Evolutionary conservation across 805 yeast genomes (phyloP), one percentile per base, ranked within the genome.

Genomic region (Candida sphagnicola): DNA sequence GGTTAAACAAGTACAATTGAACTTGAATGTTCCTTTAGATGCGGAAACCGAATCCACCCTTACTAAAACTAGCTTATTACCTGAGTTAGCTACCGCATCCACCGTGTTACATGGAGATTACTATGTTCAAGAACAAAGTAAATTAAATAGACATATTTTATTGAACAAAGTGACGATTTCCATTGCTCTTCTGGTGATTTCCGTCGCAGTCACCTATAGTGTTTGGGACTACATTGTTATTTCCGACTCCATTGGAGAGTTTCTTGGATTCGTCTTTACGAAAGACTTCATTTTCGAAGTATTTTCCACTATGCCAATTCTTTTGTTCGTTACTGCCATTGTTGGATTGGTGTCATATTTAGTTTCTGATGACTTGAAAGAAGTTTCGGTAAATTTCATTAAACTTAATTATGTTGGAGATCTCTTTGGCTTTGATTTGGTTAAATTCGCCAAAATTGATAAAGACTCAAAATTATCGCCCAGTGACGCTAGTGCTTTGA

Each of bases 71-170:
- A 56, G 59, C 2, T 63, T 85, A 36, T 65, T 63, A 5, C 90
- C 90, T 1, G 77, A 74, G 21, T 66, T 70, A 29, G 67, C 82
- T 1, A 74, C 76, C 31, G 85, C 85, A 8, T 76, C 82, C 1
- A 52, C 81, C 39, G 79, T 77, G 41, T 59, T 84, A 42, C 77
- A 82, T 21, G 78, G 85, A 41, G 93, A 85, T 54, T 77, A 70
- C 46, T 62, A 76, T 40, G 53, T 73, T 17, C 69, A 64, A 45
- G 54, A 65, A 28, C 82, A 77, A 51, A 59, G 79, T 2, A 43
- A 57, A 18, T 65, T 77, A 38, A 76, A 74, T 53, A 68, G 53
- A 41, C 50, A 51, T 33, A 50, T 77, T 28, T 67, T 77, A 34
- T 70, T 70, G 65, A 73, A 72, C 52, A 34, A 69, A 8, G 3